Conservation (phyloP, 2,329 filamentous ascomycete species). For the Talaromyces sp. region DNA sequence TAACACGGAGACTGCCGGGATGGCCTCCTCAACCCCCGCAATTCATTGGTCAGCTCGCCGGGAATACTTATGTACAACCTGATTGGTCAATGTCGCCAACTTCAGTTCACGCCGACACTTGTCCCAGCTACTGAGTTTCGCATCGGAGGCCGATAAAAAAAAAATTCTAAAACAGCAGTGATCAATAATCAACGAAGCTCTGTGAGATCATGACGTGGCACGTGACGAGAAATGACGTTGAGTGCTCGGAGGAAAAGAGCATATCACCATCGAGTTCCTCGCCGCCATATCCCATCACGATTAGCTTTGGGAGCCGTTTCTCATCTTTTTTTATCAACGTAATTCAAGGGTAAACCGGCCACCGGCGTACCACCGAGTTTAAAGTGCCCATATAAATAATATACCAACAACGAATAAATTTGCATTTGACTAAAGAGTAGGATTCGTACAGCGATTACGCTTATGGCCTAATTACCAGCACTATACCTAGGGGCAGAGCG, state of each 20-base stretch:
- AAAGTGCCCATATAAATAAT: no score
- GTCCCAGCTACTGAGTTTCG: neutral
- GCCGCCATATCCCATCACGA: neutral
- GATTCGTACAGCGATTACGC: no score
- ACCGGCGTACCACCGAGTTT: no score
- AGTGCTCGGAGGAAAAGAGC: constrained; percentile 9
- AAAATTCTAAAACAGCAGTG: neutral
- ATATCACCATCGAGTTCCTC: constrained; percentile 1
- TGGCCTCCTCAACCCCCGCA: no score
- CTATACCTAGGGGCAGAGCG: no score
- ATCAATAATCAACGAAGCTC: neutral
- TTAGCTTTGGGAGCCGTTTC: neutral
- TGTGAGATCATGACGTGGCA: constrained; percentile 2
- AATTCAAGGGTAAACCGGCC: no score
- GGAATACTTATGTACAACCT: no score
- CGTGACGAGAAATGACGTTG: constrained; percentile 11
- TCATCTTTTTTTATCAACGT: neutral
- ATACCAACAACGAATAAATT: no score
- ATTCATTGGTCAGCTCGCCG: no score
- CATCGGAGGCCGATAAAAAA: neutral
- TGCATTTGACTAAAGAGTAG: no score
- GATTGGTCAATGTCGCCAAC: neutral
- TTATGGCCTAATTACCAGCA: no score
- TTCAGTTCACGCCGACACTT: neutral
- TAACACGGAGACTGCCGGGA: no score